phyloP scores from a whole-genome alignment of 164 flowering plant genomes.

The Piper betle region DNA sequence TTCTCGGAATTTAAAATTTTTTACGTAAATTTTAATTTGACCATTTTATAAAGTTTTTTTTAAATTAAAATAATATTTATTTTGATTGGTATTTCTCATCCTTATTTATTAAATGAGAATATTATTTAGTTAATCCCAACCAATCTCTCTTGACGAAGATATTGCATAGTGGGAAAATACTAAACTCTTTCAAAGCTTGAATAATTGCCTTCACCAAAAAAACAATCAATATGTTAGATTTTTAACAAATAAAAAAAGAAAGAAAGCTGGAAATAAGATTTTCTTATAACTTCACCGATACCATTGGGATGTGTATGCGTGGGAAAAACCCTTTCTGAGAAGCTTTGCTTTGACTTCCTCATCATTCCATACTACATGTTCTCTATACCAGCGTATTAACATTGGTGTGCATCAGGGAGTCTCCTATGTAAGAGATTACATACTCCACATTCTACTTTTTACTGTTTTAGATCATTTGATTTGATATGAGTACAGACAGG shows the following conservation, averaged over 20 bases:
- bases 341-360: constrained; percentile 46
- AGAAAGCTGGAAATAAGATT: neutral
- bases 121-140: too few species aligned
- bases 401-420: neutral
- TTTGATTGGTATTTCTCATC: too few species aligned
- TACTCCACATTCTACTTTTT: too few species aligned
- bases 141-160: too few species aligned
- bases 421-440: neutral
- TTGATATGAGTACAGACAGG: too few species aligned
- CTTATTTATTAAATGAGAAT: too few species aligned
- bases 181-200: constrained; percentile 66
- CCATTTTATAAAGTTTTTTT: too few species aligned
- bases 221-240: neutral
- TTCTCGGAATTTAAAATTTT: too few species aligned
- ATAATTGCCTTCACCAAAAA: constrained; percentile 31
- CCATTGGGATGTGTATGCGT: constrained; percentile 92
- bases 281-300: constrained; percentile 6
- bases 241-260: neutral
- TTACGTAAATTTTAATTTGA: too few species aligned
- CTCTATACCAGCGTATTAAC: constrained; percentile 44
- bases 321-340: constrained; percentile 72
- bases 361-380: constrained; percentile 82
- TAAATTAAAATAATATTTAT: too few species aligned
- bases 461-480: too few species aligned
- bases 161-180: constrained; percentile 53